Base-by-base conservation (phyloP, 768 basidiomycete genomes). In the Tephrocybe sp. region DNA sequence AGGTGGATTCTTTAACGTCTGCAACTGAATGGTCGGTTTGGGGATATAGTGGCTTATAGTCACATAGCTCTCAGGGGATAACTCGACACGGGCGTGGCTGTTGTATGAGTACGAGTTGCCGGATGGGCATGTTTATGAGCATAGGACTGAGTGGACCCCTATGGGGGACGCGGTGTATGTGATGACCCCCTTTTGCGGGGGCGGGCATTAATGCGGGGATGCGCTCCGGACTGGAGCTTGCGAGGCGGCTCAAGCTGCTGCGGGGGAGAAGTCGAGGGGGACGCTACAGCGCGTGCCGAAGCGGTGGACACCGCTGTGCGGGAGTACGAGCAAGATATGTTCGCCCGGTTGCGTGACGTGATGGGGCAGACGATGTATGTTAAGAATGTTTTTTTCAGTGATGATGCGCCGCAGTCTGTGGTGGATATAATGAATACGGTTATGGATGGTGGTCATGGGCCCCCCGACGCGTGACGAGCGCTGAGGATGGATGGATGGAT, bases 81-180 rank as follows among this genome's bases (percentile, higher is more conserved):
- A 9, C 30, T 49, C 44, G 2, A 31, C 52, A 13, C 23, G 55
- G 16, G 55, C 42, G 7, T 56, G 55, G 55, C 55, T 51, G 6
- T 35, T 56, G 22, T 56, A 49, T 31, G 55, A 56, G 13, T 56
- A 49, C 41, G 20, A 17, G 19, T 20, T 56, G 20, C 55, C 55
- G 5, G 51, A 56, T 45, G 55, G 55, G 12, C 55, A 56, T 34
- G 20, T 49, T 1, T 56, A 44, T 30, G 19, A 23, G 20, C 55
- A 56, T 39, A 42, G 44, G 36, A 31, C 23, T 22, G 55, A 51
- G 54, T 60, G 23, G 39, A 63, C 63, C 12, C 33, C 63, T 12
- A 43, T 65, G 1, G 63, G 62, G 6, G 62, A 65, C 55, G 61
- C 63, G 13, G 63, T 62, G 2, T 62, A 65, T 54, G 54, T 61